phyloP scores from a whole-genome alignment of 2,329 filamentous ascomycete genomes.

The Nectriaceae sp. region DNA sequence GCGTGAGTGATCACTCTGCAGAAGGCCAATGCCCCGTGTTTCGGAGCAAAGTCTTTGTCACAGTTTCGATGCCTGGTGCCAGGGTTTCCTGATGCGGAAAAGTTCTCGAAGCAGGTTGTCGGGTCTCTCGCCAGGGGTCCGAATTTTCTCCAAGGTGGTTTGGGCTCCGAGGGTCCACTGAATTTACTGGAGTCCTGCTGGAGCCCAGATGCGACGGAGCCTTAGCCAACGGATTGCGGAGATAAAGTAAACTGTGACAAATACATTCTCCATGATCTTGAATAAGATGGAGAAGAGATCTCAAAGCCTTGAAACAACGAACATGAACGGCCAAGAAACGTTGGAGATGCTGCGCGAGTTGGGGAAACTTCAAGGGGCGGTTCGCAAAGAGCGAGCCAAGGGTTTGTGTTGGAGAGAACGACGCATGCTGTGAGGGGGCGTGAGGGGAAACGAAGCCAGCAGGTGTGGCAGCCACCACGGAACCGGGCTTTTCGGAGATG shows the following conservation, averaged over 20 bases:
- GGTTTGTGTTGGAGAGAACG: background rate
- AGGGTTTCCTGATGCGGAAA: background rate
- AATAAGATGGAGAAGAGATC: background rate
- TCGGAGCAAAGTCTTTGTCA: background rate
- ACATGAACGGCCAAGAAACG: background rate
- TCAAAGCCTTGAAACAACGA: background rate
- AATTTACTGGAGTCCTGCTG: too few relatives aligned
- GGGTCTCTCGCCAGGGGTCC: too few relatives aligned
- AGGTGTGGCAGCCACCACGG: too few relatives aligned
- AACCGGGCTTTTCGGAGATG: background rate
- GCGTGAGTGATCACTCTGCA: background rate
- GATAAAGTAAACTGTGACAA: background rate
- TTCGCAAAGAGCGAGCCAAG: background rate
- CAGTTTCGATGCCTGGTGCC: background rate
- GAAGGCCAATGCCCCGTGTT: background rate
- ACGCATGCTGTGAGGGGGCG: background rate
- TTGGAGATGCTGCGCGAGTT: background rate
- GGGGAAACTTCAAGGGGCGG: too few relatives aligned
- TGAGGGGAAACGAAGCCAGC: background rate
- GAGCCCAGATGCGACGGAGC: too few relatives aligned
- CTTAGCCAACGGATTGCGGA: background rate
- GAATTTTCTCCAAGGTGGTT: too few relatives aligned
- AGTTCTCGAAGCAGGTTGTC: too few relatives aligned
- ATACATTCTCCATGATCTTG: background rate
- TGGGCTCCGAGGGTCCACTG: too few relatives aligned